A percentile compares a stretch with the other conserved stretches of the same genome.
These are phyloP conservation scores for Trypanosoma theileri DNA, from an alignment of 208 protist genomes.

Conservation along the genomic window DNA sequence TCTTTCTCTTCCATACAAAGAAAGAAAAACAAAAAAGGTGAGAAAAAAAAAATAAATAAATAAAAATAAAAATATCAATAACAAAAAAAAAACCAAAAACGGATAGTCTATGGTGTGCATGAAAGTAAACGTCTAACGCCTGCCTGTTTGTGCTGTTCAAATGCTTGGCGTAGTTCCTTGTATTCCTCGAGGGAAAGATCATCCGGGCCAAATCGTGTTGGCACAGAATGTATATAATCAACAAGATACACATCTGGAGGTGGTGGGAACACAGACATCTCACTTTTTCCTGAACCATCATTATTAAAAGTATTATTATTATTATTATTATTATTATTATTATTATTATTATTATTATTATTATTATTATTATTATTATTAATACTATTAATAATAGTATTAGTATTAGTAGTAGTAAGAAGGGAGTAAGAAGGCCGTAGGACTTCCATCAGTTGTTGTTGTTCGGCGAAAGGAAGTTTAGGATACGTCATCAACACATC, in stretches of 20 bases:
- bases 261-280: slow-evolving; percentile 8
- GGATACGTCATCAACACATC: slow-evolving; percentile 79
- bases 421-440: slow-evolving; percentile 17
- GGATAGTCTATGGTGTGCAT: slow-evolving; percentile 6
- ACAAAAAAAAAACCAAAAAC: slow-evolving; percentile 20
- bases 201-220: slow-evolving; percentile 21
- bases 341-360: too few relatives aligned
- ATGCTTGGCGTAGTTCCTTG: slow-evolving; percentile 45
- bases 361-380: too few relatives aligned
- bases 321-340: too few relatives aligned
- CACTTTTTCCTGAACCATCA: neutral
- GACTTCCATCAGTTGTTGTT: slow-evolving; percentile 43
- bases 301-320: too few relatives aligned
- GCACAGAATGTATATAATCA: slow-evolving; percentile 8
- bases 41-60: slow-evolving; percentile 4
- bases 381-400: too few relatives aligned
- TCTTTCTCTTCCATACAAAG: neutral
- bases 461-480: slow-evolving; percentile 34
- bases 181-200: slow-evolving; percentile 31
- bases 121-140: slow-evolving; percentile 43
- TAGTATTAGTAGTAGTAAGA: too few relatives aligned
- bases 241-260: slow-evolving; percentile 23
- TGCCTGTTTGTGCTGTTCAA: slow-evolving; percentile 67
- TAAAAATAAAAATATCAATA: neutral
- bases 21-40: slow-evolving; percentile 11